phyloP scores from a whole-genome alignment of 176 grass and related monocot species.

The Rhynchospora breviuscula region DNA sequence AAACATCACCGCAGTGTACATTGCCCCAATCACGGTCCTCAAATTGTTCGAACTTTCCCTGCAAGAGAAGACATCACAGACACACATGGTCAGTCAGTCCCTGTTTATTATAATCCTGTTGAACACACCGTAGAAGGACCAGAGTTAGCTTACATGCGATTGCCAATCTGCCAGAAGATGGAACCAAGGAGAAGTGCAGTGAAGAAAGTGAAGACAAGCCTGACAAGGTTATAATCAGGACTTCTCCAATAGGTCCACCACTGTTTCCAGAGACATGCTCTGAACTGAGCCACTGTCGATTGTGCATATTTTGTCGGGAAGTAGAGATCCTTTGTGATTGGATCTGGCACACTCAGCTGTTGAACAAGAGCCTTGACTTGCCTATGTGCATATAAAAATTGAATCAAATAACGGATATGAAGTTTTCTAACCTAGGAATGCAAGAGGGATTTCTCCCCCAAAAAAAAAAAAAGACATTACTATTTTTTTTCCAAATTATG shows the following conservation, averaged over 20 bases:
- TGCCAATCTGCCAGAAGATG: constrained; percentile 92
- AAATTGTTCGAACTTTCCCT: constrained; percentile 68
- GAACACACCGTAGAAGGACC: neutral
- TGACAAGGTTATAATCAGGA: constrained; percentile 96
- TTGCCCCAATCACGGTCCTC: constrained; percentile 79
- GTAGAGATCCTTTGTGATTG: constrained; percentile 63
- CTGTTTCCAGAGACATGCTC: constrained; percentile 96
- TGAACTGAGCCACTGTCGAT: constrained; percentile 61
- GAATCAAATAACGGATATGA: constrained; percentile 14
- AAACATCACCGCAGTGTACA: constrained; percentile 93
- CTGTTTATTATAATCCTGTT: neutral
- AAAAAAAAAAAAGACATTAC: neutral
- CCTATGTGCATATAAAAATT: constrained; percentile 35
- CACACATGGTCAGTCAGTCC: neutral
- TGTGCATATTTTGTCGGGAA: constrained; percentile 81
- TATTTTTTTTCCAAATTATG: neutral
- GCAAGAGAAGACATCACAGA: constrained; percentile 31
- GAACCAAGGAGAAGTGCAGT: constrained; percentile 88
- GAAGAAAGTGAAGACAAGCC: constrained; percentile 83
- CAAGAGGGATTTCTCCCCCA: neutral
- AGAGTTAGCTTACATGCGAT: constrained; percentile 46
- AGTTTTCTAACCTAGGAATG: neutral
- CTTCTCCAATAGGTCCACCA: constrained; percentile 93
- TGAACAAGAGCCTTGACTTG: constrained; percentile 70
- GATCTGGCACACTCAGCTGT: constrained; percentile 56